Base-by-base conservation (phyloP, 805 yeast genomes). In the Metschnikowia gruessii region DNA sequence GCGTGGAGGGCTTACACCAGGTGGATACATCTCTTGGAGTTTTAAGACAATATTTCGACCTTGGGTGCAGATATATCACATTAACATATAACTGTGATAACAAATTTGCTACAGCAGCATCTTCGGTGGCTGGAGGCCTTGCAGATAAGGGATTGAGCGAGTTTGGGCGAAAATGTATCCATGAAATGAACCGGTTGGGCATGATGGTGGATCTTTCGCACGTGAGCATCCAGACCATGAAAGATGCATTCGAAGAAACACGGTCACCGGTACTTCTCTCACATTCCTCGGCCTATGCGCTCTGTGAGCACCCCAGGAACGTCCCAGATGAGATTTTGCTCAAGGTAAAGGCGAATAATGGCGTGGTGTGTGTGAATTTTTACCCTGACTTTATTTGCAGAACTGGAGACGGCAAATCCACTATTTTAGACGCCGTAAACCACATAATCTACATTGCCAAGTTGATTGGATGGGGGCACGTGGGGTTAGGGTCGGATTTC, bases 91-190 rank as follows among this genome's bases (percentile, higher is more conserved):
- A 77, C 54, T 76, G 82, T 60, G 81, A 77, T 51, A 78, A 78
- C 50, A 81, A 82, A 4, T 78, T 76, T 60, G 81, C 82, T 2
- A 76, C 80, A 12, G 79, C 82, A 11, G 81, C 81, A 7, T 66
- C 76, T 4, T 67, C 78, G 0, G 15, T 21, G 24, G 24, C 24
- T 7, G 79, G 68, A 16, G 81, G 81, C 1, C 61, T 64, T 34
- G 66, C 63, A 7, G 82, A 76, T 52, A 48, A 56, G 11, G 82
- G 81, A 0, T 57, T 77, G 41, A 62, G 76, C 16, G 60, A 60
- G 0, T 70, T 50, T 45, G 82, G 81, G 12, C 55, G 40, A 4
- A 63, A 64, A 15, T 71, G 77, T 50, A 58, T 76, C 33, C 56
- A 52, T 37, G 81, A 77, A 55, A 75, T 77, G 80, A 76, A 77